Conservation (phyloP, 2,329 filamentous ascomycete species). For the Alternaria arbusti region DNA sequence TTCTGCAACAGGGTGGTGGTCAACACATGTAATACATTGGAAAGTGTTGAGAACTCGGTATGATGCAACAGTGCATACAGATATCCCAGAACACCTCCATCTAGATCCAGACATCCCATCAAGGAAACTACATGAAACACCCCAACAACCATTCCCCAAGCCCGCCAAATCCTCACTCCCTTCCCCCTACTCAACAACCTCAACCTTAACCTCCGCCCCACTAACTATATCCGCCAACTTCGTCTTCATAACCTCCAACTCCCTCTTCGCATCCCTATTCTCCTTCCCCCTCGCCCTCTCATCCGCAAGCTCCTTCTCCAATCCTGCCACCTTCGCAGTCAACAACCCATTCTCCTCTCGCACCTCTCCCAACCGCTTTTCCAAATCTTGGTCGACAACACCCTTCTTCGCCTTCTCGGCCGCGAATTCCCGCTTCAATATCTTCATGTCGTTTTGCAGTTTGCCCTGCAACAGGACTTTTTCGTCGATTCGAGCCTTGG, state of each 20-base stretch:
- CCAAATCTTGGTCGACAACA: background rate
- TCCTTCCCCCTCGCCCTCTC: background rate
- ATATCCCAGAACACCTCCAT: rapidly evolving
- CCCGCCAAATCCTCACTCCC: rapidly evolving
- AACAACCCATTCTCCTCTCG: background rate
- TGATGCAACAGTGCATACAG: background rate
- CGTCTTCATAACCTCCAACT: background rate
- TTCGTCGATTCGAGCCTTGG: background rate
- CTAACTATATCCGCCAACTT: background rate
- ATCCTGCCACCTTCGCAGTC: background rate
- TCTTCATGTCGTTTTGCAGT: background rate
- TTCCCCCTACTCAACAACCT: background rate
- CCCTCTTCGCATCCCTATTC: background rate
- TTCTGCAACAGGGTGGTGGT: background rate
- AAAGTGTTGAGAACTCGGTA: rapidly evolving
- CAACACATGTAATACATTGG: background rate
- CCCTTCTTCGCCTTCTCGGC: background rate
- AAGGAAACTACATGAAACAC: rapidly evolving
- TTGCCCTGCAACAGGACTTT: no score
- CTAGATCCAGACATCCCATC: no score
- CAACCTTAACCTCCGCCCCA: background rate
- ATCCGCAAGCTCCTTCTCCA: background rate
- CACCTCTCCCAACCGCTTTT: background rate
- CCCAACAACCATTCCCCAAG: background rate
- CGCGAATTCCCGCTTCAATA: background rate